Evolutionary conservation across 768 basidiomycete genomes (phyloP).

Genomic region (Trametes maxima): DNA sequence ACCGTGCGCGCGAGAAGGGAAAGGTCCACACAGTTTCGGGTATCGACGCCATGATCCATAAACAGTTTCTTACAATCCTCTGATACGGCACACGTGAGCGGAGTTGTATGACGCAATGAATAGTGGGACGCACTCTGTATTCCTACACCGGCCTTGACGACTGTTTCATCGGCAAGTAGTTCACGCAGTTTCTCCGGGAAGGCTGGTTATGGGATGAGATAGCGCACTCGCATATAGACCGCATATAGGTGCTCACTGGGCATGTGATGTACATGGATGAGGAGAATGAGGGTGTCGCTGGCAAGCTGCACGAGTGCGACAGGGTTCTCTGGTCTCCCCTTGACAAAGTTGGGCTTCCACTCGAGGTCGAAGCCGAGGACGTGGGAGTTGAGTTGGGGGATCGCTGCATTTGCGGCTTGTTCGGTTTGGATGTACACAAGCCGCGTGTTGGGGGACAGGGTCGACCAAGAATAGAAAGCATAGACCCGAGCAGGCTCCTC

Average conservation of each 20-base stretch:
- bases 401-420: conserved; percentile 19
- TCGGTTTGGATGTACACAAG: conserved; percentile 28
- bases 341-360: conserved; percentile 67
- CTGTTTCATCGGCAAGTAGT: conserved; percentile 54
- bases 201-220: conserved; percentile 5
- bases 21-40: conserved; percentile 64
- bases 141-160: conserved; percentile 70
- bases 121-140: conserved; percentile 55
- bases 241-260: conserved; percentile 31
- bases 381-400: conserved; percentile 21
- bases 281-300: conserved; percentile 51
- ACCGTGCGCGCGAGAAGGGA: conserved; percentile 68
- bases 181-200: conserved; percentile 43
- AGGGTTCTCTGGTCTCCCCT: conserved; percentile 60
- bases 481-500: conserved; percentile 16
- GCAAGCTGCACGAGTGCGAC: conserved; percentile 79
- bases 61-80: conserved; percentile 72
- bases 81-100: conserved; percentile 30
- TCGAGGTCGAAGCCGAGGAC: conserved; percentile 73
- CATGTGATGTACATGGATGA: conserved; percentile 72
- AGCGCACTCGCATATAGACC: not conserved
- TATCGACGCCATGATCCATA: conserved; percentile 44
- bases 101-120: not conserved
- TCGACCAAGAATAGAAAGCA: conserved; percentile 26
- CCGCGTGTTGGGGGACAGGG: conserved; percentile 24